Evolutionary conservation across 1,139 yeast genomes (phyloP), one percentile per base, ranked within the genome.

Genomic region (Scheffersomyces quercinus): DNA sequence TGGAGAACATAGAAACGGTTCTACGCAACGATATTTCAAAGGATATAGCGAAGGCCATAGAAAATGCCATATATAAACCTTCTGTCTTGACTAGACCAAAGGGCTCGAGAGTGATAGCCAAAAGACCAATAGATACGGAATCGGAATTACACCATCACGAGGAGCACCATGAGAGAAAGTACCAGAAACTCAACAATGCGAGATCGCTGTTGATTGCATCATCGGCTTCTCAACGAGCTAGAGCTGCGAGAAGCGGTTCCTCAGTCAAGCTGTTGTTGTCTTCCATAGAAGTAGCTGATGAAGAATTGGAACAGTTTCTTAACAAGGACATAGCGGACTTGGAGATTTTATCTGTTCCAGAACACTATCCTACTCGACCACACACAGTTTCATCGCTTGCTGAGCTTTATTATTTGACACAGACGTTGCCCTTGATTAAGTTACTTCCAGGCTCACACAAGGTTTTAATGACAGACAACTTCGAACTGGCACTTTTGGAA

Each of bases 381-480:
- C 78, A 72, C 44, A 56, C 59, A 30, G 79, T 73, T 0, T 68
- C 88, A 9, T 86, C 97, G 2, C 70, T 91, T 48, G 88, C 97
- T 0, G 97, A 91, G 58, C 67, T 93, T 34, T 88, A 86, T 58
- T 90, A 88, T 58, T 79, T 88, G 45, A 88, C 96, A 1, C 97
- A 91, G 59, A 85, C 97, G 0, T 71, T 89, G 37, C 98, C 97
- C 0, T 67, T 91, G 38, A 83, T 87, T 11, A 89, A 87, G 57
- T 68, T 91, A 28, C 70, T 93, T 29, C 93, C 96, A 0, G 80
- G 90, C 29, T 83, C 96, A 8, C 96, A 90, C 58, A 93, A 93
- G 60, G 85, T 88, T 0, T 70, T 93, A 38, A 82, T 89, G 42
- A 88, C 98, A 0, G 95, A 88, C 39, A 81, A 88, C 46, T 93